A percentile compares a stretch with the other conserved stretches of the same genome.
Conservation (phyloP, 164 flowering plant genomes). For the Sedum album region DNA sequence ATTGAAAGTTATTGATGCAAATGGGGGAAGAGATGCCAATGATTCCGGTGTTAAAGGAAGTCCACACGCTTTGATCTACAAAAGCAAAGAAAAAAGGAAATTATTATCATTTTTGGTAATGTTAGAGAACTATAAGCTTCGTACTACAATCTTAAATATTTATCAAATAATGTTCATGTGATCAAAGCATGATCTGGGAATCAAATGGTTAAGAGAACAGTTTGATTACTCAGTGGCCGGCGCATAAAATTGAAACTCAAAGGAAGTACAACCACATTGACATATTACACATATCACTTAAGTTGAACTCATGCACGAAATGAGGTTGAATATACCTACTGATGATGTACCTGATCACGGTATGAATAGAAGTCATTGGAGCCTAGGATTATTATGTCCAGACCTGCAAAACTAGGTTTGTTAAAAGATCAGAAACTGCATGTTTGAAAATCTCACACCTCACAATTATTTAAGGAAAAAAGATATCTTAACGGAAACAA, state of each 20-base stretch:
- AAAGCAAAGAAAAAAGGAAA: constrained; percentile 1
- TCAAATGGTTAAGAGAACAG: not conserved
- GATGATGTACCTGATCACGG: constrained; percentile 58
- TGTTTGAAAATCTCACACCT: not conserved
- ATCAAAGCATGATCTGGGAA: not conserved
- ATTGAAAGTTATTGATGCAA: constrained; percentile 83
- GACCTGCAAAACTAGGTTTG: constrained; percentile 62
- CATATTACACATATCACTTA: not conserved
- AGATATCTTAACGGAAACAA: not conserved
- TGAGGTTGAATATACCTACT: not conserved
- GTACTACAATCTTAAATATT: not conserved
- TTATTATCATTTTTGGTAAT: not conserved
- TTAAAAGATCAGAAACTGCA: constrained; percentile 19
- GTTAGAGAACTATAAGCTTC: not conserved
- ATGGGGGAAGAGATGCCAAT: constrained; percentile 77
- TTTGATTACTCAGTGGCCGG: not conserved
- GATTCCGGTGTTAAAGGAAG: constrained; percentile 81
- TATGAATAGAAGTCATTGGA: constrained; percentile 94
- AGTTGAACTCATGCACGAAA: not conserved
- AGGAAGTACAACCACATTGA: not conserved
- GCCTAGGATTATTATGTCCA: constrained; percentile 88
- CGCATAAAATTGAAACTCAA: not conserved
- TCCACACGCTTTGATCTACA: constrained; percentile 78
- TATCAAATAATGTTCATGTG: not conserved
- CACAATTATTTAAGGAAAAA: not conserved